Evolutionary conservation across 2,329 filamentous ascomycete species (phyloP).

Genomic region (Fusarium brachygibbosum): DNA sequence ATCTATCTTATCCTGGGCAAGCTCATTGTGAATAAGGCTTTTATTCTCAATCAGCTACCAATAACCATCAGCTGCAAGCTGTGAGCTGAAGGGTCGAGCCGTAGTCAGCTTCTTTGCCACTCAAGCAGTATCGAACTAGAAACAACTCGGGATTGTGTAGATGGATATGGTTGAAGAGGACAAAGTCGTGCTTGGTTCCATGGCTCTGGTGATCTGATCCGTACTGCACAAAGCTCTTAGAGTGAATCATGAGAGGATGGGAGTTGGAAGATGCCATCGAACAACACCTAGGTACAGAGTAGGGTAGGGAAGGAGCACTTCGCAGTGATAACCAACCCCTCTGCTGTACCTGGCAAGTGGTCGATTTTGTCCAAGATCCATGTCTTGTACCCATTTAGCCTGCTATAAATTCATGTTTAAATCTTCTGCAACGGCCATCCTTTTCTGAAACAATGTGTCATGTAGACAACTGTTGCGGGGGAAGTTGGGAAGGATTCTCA

Average conservation of each 20-base stretch:
- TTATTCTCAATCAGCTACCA: background rate
- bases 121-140: background rate
- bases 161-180: background rate
- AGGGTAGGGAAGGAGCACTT: background rate
- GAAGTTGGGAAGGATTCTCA: too few relatives aligned
- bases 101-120: background rate
- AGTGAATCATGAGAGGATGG: background rate
- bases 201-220: background rate
- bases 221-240: background rate
- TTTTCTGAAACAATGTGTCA: background rate
- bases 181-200: background rate
- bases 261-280: slow-evolving; percentile 1
- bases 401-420: background rate
- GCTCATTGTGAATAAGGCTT: background rate
- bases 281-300: background rate
- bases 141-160: background rate
- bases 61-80: background rate
- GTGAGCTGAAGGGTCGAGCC: background rate
- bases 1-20: background rate
- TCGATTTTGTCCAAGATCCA: background rate
- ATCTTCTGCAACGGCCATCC: background rate
- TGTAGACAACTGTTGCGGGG: background rate
- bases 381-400: background rate
- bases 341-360: background rate
- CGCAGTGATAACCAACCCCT: background rate